Conservation (phyloP, 768 basidiomycete genomes). For the Lyophyllum shimeji region DNA sequence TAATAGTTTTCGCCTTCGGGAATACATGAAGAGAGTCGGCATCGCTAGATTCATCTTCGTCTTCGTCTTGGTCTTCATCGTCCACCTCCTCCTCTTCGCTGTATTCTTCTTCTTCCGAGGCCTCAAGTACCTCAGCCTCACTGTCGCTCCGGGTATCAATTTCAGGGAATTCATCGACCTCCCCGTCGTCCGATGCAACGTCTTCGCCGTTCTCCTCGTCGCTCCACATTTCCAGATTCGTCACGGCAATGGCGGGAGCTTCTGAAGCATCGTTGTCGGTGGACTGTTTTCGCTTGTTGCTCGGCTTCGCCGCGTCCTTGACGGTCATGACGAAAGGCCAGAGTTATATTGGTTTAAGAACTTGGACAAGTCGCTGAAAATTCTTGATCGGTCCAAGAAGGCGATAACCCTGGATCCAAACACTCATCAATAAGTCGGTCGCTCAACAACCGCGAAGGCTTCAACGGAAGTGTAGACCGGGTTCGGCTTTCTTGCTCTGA, state of each 20-base stretch:
- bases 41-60: conserved; percentile 39
- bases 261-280: conserved; percentile 36
- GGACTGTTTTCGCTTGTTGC: conserved; percentile 60
- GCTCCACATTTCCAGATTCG: conserved; percentile 68
- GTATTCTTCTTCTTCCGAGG: conserved; percentile 31
- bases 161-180: conserved; percentile 74
- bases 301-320: conserved; percentile 30
- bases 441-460: no score
- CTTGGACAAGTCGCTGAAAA: conserved; percentile 23
- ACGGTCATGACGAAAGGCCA: conserved; percentile 32
- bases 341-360: neutral
- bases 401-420: conserved; percentile 23
- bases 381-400: conserved; percentile 18
- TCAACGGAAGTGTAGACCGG: neutral
- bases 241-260: conserved; percentile 36
- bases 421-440: conserved; percentile 24
- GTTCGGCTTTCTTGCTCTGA: neutral
- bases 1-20: conserved; percentile 65
- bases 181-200: conserved; percentile 52
- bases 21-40: conserved; percentile 48
- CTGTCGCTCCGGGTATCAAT: conserved; percentile 57
- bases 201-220: conserved; percentile 62
- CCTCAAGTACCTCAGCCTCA: conserved; percentile 39
- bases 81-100: conserved; percentile 43
- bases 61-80: conserved; percentile 36